phyloP scores from a whole-genome alignment of 768 basidiomycete genomes.

The Hericium erinaceus region DNA sequence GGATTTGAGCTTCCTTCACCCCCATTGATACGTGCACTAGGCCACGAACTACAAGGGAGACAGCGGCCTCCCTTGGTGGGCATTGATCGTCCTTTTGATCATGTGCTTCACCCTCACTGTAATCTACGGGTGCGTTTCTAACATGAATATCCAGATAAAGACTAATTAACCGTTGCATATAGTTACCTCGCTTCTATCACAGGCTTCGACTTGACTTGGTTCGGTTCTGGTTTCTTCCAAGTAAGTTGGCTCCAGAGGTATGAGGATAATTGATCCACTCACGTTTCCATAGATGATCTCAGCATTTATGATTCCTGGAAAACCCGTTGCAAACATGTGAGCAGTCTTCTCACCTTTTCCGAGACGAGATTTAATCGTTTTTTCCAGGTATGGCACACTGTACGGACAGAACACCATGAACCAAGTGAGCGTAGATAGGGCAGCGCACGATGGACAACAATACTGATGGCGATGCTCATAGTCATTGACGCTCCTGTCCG shows the following conservation, averaged over 20 bases:
- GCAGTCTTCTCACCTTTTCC: background rate
- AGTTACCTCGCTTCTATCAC: conserved; percentile 7
- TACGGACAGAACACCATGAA: conserved; percentile 12
- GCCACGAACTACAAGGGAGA: conserved; percentile 20
- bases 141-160: background rate
- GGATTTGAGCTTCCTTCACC: no score
- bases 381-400: conserved; percentile 3
- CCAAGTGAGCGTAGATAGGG: background rate
- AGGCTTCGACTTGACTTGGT: conserved; percentile 11
- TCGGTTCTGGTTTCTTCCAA: conserved; percentile 15
- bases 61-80: conserved; percentile 21
- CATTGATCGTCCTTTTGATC: conserved; percentile 18
- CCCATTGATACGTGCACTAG: background rate
- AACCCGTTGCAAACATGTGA: conserved; percentile 27
- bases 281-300: conserved; percentile 20
- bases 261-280: background rate
- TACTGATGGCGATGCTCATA: background rate
- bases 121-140: conserved; percentile 10
- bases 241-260: background rate
- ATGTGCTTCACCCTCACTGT: conserved; percentile 20
- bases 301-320: conserved; percentile 23
- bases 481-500: conserved; percentile 13
- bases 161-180: background rate
- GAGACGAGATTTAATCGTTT: background rate
- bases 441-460: background rate